A percentile compares a stretch with the other conserved stretches of the same genome.
These are phyloP conservation scores for Petasospora fabianii DNA, from an alignment of 1,139 yeast species.

Conservation along the genomic window DNA sequence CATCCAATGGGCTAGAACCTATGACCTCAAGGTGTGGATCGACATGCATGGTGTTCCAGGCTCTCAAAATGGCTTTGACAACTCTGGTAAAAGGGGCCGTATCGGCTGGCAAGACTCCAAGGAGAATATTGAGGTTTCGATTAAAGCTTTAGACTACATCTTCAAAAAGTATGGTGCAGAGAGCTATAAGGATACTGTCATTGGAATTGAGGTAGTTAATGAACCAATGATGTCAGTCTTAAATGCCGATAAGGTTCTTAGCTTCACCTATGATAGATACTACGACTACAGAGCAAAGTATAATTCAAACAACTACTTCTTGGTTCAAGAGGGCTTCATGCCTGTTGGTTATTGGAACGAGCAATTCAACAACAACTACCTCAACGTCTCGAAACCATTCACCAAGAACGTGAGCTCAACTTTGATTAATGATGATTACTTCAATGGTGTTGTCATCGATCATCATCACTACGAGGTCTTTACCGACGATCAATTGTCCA, in stretches of 20 bases:
- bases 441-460: conserved; percentile 49
- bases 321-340: conserved; percentile 59
- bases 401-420: conserved; percentile 14
- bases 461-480: conserved; percentile 67
- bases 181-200: conserved; percentile 64
- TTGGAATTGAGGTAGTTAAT: conserved; percentile 81
- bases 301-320: conserved; percentile 41
- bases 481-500: conserved; percentile 39
- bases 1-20: conserved; percentile 64
- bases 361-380: conserved; percentile 36
- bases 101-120: conserved; percentile 50
- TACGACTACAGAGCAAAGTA: conserved; percentile 36
- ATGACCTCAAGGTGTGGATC: conserved; percentile 76
- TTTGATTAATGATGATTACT: conserved; percentile 17
- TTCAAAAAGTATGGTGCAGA: conserved; percentile 63
- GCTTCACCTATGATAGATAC: conserved; percentile 42
- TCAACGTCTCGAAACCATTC: conserved; percentile 26
- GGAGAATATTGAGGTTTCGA: conserved; percentile 46
- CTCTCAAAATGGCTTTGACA: conserved; percentile 96
- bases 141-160: conserved; percentile 45
- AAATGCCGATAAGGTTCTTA: conserved; percentile 35
- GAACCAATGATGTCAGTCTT: conserved; percentile 62
- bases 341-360: conserved; percentile 48
- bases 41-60: conserved; percentile 97
- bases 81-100: conserved; percentile 79